These are phyloP conservation scores for Schizonepeta tenuifolia DNA, from an alignment of 257 asterid species.

Conservation along the genomic window DNA sequence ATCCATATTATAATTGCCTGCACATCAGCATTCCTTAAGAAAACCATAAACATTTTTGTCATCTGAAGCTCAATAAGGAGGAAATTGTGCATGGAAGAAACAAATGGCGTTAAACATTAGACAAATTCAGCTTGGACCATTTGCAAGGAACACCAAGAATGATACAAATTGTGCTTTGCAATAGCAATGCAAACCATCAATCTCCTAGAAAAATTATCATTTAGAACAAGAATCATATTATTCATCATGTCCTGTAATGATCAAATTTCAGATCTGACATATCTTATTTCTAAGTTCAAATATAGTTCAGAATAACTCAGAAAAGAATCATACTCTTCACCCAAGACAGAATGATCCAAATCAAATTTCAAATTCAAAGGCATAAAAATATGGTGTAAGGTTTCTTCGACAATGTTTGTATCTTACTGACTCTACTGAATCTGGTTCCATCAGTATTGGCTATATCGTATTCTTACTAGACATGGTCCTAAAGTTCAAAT, in stretches of 20 bases:
- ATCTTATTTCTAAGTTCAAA: not conserved
- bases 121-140: constrained; percentile 8
- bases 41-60: not conserved
- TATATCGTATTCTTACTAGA: not conserved
- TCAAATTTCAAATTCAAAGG: not conserved
- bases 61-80: not conserved
- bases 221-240: constrained; percentile 2
- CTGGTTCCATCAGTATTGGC: not conserved
- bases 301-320: not conserved
- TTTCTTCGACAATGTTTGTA: not conserved
- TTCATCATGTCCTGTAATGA: not conserved
- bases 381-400: not conserved
- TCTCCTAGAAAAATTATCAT: not conserved
- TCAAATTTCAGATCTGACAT: not conserved
- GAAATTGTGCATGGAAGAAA: not conserved
- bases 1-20: not conserved
- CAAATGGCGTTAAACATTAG: not conserved
- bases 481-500: not conserved
- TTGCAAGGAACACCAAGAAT: constrained; percentile 3
- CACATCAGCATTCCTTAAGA: not conserved
- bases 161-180: not conserved
- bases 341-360: not conserved
- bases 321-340: constrained; percentile 6
- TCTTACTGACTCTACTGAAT: not conserved
- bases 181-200: constrained; percentile 8